Conservation (phyloP, 2,329 filamentous ascomycete genomes). For the Elsinoe ampelina region DNA sequence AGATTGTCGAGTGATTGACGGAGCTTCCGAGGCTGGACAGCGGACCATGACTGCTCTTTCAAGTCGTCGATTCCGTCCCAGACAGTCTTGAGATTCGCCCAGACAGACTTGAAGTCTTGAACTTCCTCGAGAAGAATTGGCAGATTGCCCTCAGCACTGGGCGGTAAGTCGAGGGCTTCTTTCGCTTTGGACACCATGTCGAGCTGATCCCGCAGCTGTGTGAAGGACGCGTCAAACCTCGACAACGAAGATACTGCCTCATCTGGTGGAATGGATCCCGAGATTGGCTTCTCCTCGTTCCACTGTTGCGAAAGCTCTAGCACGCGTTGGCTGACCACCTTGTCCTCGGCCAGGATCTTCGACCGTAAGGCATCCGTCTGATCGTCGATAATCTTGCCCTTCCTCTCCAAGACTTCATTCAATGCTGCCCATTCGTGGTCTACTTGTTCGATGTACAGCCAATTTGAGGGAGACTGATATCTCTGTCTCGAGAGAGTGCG, state of each 20-base stretch:
- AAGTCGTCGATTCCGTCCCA: conserved; percentile 95
- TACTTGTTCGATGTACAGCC: conserved; percentile 92
- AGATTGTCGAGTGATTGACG: conserved; percentile 80
- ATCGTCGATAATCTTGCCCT: conserved; percentile 90
- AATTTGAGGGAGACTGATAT: conserved; percentile 87
- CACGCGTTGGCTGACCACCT: conserved; percentile 81
- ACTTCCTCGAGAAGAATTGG: conserved; percentile 87
- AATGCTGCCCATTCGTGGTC: conserved; percentile 92
- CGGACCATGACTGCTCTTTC: conserved; percentile 86
- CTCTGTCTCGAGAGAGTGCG: conserved; percentile 83
- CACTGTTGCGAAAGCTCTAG: conserved; percentile 74
- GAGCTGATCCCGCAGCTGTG: conserved; percentile 73
- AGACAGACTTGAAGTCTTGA: conserved; percentile 97
- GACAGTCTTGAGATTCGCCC: conserved; percentile 89
- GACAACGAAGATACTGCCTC: conserved; percentile 74
- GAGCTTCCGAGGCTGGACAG: conserved; percentile 88
- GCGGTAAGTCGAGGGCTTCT: conserved; percentile 84
- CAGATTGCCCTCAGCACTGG: conserved; percentile 70
- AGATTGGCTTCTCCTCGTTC: conserved; percentile 95
- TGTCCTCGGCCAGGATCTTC: conserved; percentile 91
- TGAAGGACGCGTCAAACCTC: conserved; percentile 76
- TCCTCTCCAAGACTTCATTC: conserved; percentile 82
- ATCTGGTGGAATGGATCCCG: conserved; percentile 83
- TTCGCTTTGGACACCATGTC: conserved; percentile 95
- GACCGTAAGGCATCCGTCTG: conserved; percentile 90